Evolutionary conservation across 2,329 filamentous ascomycete species (phyloP), one percentile per base, ranked within the genome.

Genomic region (Cladobotryum mycophilum): DNA sequence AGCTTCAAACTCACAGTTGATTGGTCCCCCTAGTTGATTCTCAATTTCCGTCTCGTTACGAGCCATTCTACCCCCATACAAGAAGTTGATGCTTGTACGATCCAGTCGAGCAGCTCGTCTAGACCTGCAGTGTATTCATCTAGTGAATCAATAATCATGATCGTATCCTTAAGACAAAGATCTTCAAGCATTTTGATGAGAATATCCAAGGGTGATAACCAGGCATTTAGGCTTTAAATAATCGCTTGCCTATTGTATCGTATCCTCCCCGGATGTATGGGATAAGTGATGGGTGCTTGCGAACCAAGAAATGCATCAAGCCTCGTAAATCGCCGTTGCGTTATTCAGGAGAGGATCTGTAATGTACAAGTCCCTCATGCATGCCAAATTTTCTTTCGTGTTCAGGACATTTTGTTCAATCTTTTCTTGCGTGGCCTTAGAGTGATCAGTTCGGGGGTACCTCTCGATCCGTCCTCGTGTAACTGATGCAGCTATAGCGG

Each of bases 101-200:
- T 64, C n/a, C 72, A 55, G 0, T 65, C 41, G 13, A 76, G 60
- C 4, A 76, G 67, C 38, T 61, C 43, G 36, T 41, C 51, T 72
- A 76, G n/a, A n/a, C 33, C 18, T 7, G 14, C 13, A 4, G 12
- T n/a, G 8, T 22, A 45, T 55, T 77, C 73, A 48, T 78, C 72
- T 1, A 78, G 68, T 2, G 71, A 73, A 58, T 78, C 72, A 42
- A 78, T 57, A 8, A 76, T 53, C 6, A 78, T 45, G 53, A 64
- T 63, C 0, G 60, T 61, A 0, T 9, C 53, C 1, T 57, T 14
- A 2, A 70, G 49, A 8, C 14, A 57, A 3, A 52, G 49, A 46
- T 75, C 68, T 12, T 63, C 14, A 2, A 79, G 52, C 14, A 79
- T 71, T 7, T 56, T 53, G 1, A 12, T 52, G 0, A 78, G 64